Base-by-base conservation (phyloP, 2,329 filamentous ascomycete species). In the Chrysoporthe deuterocubensis region DNA sequence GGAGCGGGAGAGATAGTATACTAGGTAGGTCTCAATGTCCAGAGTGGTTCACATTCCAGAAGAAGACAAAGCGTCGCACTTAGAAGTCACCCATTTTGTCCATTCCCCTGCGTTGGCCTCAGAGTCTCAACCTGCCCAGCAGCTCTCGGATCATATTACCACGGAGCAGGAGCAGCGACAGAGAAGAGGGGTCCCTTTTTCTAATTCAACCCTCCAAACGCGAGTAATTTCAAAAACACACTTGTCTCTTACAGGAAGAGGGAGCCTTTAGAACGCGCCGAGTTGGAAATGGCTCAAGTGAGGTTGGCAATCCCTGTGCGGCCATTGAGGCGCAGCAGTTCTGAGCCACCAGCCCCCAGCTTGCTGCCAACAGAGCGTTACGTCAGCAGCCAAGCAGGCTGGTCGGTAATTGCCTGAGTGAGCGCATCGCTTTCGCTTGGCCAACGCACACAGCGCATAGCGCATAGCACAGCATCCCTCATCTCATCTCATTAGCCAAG, bases 401-500 rank as follows among this genome's bases (percentile, higher is more conserved):
- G 50, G 14, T 54, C 32, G 50, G 16, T 54, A 26, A 54, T 34
- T 14, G 50, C 21, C 14, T 18, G 54, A 57, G 32, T 26, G 54
- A 57, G 54, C 54, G 32, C 54, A 57, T 40, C 40, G 54, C 54
- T 37, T 21, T 54, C 50, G 50, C 50, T 54, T 54, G 50, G 50
- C 50, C 50, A 54, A 21, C 26, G 50, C 50, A 54, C 50, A 54
- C 26, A 32, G 50, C 50, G 50, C 50, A 54, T 54, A 54, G 50
- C 26, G 50, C 50, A 54, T 26, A 54, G 50, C 50, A 54, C 50
- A 21, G 21, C 48, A 32, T 32, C n/a, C 50, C 40, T 21, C 40
- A 46, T 48, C 60, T 56, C 48, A 48, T 54, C 50, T 52, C 50
- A 63, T 60, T 67, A 69, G 64, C 67, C 40, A 52, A 54, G 59